Evolutionary conservation across 345 rosid species (phyloP), one percentile per base, ranked within the genome.

Genomic region (Melastoma malabathricum): DNA sequence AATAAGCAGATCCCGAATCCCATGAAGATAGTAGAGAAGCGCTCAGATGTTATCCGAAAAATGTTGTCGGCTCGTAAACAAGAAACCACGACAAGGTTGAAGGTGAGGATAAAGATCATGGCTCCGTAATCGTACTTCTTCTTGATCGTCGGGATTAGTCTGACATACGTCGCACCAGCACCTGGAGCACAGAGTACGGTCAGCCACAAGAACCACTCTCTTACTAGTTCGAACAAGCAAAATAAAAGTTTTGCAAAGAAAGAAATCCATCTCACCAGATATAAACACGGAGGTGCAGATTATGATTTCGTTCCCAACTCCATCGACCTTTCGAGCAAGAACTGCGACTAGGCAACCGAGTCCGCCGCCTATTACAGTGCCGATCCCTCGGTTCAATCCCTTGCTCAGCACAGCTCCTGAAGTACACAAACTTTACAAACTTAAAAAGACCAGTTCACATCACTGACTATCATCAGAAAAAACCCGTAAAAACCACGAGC

Each of bases 81-180:
- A 6, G 96, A 84, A 2, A 84, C 80, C 1, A 71, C 81, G 3
- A 90, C 86, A 59, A 90, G 64, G 53, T 57, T 74, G 72, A 90
- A 90, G 15, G 98, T 86, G 16, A 90, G 82, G 50, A 86, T 80
- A 72, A 82, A 90, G 50, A 90, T 78, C 77, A 82, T 55, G 23
- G 69, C 67, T 20, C 82, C 96, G 45, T 90, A 84, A 45, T 90
- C 96, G 14, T 75, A 75, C 61, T 66, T 78, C 48, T 47, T 71
- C 47, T 86, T 90, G 18, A 82, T 75, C 6, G 59, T 65, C 3
- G 93, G 94, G 50, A 68, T 62, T 56, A 71, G 50, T 60, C 98
- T 73, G 12, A 55, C 56, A 25, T 81, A 86, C 10, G 97, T 86
- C 52, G 83, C 89, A 20, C 64, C 84, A 25, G 78, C 78, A 60